phyloP scores from a whole-genome alignment of 208 protist genomes.

The Acanthamoeba sp. region DNA sequence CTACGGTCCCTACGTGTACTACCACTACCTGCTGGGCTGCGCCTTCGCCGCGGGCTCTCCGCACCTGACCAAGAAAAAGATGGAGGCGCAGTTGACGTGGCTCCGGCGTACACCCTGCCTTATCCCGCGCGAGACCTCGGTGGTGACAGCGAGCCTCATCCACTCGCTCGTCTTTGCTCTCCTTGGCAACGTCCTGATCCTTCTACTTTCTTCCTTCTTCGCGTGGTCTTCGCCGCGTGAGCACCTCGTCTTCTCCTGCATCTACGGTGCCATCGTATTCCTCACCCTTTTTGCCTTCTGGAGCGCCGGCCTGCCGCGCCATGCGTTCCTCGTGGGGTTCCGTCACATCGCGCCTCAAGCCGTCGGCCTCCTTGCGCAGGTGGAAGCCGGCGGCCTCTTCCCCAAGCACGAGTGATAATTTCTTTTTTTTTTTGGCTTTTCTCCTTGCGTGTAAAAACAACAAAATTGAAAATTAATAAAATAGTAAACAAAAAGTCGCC shows the following conservation, averaged over 20 bases:
- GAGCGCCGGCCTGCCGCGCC: constrained; percentile 24
- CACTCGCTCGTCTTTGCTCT: neutral
- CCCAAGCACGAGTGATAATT: neutral
- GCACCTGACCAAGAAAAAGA: neutral
- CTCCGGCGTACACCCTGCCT: neutral
- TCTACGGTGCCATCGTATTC: neutral
- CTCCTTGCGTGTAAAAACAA: neutral
- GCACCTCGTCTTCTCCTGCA: neutral
- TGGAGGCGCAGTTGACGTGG: neutral
- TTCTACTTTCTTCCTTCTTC: neutral
- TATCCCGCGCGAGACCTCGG: neutral
- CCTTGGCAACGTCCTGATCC: constrained; percentile 9
- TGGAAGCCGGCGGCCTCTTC: neutral
- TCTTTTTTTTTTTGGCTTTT: too few relatives aligned
- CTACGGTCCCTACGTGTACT: constrained; percentile 37
- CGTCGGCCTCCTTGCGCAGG: neutral
- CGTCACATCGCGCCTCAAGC: neutral
- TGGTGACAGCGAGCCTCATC: neutral
- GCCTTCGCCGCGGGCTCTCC: neutral
- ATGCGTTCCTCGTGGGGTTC: constrained; percentile 21
- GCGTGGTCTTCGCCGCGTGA: neutral
- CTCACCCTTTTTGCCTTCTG: neutral
- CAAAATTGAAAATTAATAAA: neutral
- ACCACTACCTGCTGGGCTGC: constrained; percentile 22
- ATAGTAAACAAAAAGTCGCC: neutral